Evolutionary conservation across 78 protist genomes (phyloP).

Genomic region (Salpingoeca rosetta): DNA sequence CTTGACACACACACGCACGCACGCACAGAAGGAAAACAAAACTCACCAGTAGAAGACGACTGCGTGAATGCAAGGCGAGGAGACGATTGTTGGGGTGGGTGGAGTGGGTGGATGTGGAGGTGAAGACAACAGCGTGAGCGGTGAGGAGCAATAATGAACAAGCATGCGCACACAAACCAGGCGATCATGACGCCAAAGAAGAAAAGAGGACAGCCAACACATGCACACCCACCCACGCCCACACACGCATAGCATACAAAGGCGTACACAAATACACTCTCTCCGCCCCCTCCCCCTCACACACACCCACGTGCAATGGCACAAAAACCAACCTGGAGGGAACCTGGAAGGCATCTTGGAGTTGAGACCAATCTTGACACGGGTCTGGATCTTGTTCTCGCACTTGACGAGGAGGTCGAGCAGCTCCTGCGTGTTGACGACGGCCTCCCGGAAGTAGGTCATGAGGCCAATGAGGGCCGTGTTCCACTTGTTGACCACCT

Average conservation of each 20-base stretch:
- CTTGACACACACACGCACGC: not conserved
- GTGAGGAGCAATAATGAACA: too few species aligned
- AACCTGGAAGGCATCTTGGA: conserved; percentile 99
- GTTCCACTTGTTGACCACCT: conserved; percentile 98
- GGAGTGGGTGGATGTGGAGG: too few species aligned
- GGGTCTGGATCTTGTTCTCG: conserved; percentile 99
- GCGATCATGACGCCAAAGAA: not conserved
- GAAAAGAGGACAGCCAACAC: not conserved
- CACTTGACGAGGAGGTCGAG: conserved; percentile 97
- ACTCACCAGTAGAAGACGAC: too few species aligned
- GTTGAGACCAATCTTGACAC: conserved; percentile 98
- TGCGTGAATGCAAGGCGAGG: too few species aligned
- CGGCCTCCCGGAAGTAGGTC: conserved; percentile 98
- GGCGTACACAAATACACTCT: too few species aligned
- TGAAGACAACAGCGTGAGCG: too few species aligned
- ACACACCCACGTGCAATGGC: too few species aligned
- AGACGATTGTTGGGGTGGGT: too few species aligned
- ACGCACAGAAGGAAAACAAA: not conserved
- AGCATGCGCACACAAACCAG: not conserved
- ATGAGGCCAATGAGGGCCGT: conserved; percentile 92
- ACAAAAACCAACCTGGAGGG: conserved; percentile 76
- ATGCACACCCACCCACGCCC: too few species aligned
- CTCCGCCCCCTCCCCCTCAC: too few species aligned
- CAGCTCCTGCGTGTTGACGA: conserved; percentile 70
- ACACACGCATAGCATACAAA: too few species aligned